Evolutionary conservation across 768 basidiomycete genomes (phyloP).

Genomic region (Boletus sp.): DNA sequence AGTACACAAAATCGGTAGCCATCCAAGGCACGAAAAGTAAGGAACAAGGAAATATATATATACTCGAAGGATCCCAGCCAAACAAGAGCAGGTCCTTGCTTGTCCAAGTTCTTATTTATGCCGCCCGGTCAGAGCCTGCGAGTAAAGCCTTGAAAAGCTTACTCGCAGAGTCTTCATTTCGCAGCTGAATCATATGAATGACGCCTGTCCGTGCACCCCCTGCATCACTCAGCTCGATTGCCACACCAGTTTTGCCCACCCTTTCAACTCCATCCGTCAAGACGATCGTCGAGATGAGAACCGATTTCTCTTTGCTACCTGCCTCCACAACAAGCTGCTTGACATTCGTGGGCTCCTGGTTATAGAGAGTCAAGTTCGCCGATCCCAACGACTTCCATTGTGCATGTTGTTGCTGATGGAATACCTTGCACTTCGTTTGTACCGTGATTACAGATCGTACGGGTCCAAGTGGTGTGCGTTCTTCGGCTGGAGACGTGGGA

Average conservation of each 20-base stretch:
- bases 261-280: conserved; percentile 95
- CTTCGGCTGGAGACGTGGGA: conserved; percentile 74
- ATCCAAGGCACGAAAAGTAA: neutral
- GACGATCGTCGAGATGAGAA: conserved; percentile 94
- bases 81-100: neutral
- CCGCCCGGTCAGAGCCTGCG: conserved; percentile 77
- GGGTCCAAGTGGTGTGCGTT: conserved; percentile 58
- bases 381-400: conserved; percentile 96
- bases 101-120: conserved; percentile 8
- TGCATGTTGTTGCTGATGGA: conserved; percentile 92
- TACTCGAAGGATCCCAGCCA: neutral
- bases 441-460: conserved; percentile 76
- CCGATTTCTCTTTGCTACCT: conserved; percentile 68
- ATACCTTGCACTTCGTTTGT: conserved; percentile 98
- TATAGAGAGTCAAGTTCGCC: conserved; percentile 84
- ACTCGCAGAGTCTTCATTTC: conserved; percentile 82
- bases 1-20: conserved; percentile 1
- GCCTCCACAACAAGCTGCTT: conserved; percentile 97
- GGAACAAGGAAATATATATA: neutral
- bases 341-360: conserved; percentile 78
- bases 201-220: conserved; percentile 89
- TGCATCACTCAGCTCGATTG: conserved; percentile 87
- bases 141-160: conserved; percentile 86
- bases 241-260: conserved; percentile 98
- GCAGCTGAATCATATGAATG: conserved; percentile 95